Conservation (phyloP, 495 filamentous ascomycete species). For the Aspergillus affinis region DNA sequence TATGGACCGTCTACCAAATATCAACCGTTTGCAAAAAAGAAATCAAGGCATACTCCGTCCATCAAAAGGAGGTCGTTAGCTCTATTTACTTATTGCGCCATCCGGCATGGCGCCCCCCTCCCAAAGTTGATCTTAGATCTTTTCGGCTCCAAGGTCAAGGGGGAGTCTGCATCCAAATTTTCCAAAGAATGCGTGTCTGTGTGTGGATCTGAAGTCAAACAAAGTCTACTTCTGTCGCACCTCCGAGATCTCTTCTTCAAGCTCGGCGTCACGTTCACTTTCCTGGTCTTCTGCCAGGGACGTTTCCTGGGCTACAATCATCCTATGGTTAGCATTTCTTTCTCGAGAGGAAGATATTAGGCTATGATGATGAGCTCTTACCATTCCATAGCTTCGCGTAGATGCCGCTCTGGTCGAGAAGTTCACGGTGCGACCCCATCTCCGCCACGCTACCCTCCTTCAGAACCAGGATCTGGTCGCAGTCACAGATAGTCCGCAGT, state of each 20-base stretch:
- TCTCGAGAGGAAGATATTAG: neutral
- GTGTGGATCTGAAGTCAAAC: neutral
- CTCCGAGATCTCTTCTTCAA: slow-evolving; percentile 17
- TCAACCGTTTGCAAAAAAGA: neutral
- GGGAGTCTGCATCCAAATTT: too few species aligned
- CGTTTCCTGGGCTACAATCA: slow-evolving; percentile 44
- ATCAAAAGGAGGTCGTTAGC: neutral
- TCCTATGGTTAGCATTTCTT: neutral
- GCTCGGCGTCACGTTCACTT: slow-evolving; percentile 26
- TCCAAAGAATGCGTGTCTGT: too few species aligned
- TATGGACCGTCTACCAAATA: neutral
- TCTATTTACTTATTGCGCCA: slow-evolving; percentile 4
- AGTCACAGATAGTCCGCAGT: slow-evolving; percentile 89
- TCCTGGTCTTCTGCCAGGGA: slow-evolving; percentile 38
- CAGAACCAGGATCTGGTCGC: slow-evolving; percentile 90
- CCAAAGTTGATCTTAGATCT: neutral
- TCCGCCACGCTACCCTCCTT: slow-evolving; percentile 82
- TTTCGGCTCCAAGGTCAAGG: neutral
- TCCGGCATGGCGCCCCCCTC: neutral
- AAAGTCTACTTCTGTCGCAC: slow-evolving; percentile 12
- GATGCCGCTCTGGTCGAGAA: slow-evolving; percentile 76
- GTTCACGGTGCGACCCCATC: slow-evolving; percentile 77
- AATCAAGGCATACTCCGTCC: neutral
- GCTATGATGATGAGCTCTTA: slow-evolving; percentile 39
- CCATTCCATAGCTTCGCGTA: slow-evolving; percentile 92